A percentile compares a stretch with the other conserved stretches of the same genome.
Evolutionary conservation across 345 rosid genomes (phyloP).

Genomic region (Eucalyptus melliodora): DNA sequence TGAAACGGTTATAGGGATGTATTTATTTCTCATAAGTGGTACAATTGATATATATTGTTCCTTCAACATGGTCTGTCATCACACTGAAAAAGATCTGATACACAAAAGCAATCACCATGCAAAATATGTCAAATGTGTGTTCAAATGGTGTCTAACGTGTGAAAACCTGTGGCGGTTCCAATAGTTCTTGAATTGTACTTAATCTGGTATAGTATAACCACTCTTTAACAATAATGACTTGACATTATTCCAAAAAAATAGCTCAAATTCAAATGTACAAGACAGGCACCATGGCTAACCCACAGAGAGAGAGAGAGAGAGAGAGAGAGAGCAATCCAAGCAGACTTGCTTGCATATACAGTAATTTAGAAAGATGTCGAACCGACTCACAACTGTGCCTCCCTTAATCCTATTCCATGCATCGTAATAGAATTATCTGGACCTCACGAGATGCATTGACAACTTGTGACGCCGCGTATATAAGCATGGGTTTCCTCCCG

Average conservation of each 20-base stretch:
- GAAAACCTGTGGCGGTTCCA: not conserved
- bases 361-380: not conserved
- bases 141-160: not conserved
- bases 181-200: not conserved
- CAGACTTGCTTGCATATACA: not conserved
- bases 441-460: not conserved
- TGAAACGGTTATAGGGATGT: not conserved
- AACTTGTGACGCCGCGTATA: not conserved
- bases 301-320: not conserved
- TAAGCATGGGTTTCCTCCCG: not conserved
- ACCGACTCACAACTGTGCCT: not conserved
- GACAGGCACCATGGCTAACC: not conserved
- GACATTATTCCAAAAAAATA: not conserved
- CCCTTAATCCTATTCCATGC: not conserved
- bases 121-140: not conserved
- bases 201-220: not conserved
- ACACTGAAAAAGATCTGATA: not conserved
- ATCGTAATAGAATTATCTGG: not conserved
- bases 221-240: not conserved
- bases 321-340: not conserved
- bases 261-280: not conserved
- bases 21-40: not conserved
- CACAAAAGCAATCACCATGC: not conserved
- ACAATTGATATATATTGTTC: not conserved
- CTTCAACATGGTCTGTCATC: not conserved